Base-by-base conservation (phyloP, 2,329 filamentous ascomycete species). In the Acephala macrosclerotiorum region DNA sequence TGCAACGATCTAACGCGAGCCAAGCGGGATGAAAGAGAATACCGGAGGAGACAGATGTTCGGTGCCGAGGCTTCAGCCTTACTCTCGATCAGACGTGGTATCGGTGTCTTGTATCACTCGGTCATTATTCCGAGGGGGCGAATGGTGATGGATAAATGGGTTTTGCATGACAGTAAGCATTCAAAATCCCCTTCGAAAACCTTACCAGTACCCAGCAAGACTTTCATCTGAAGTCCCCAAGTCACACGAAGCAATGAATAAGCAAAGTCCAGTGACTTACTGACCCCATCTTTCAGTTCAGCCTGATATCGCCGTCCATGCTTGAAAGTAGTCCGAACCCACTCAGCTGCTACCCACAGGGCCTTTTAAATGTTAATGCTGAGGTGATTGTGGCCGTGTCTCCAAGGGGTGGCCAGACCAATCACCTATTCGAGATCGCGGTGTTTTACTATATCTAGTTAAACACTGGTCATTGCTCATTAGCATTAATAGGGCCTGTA, bases 1-100 rank as follows among this genome's bases (percentile, higher is more conserved):
- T 53, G 49, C 22, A 16, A 33, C 26, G 18, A 18, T 53, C 49
- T 53, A 25, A 53, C 49, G 25, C 29, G 49, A 53, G 49, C 49
- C 8, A 25, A 29, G 7, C 49, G n/a, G 5, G 12, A 53, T 5
- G 25, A 16, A 29, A 53, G 49, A 18, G 18, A 16, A 26, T 22
- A 33, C 29, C 5, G 25, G 16, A 25, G 26, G 49, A 18, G 26
- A 16, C 14, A 22, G 22, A 2, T 26, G 33, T 22, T 53, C 25
- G 22, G 25, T 33, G 5, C 26, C 26, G 49, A 53, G 49, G 49
- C 25, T 26, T 26, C 7, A 53, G 49, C 49, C 49, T 53, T 16
- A 53, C 22, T 29, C 26, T 29, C 25, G 12, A 53, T 53, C 14
- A 53, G 11, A 53, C 49, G 49, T 53, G 49, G 49, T 18, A 11